These are phyloP conservation scores for Blastocystis sp. DNA, from an alignment of 352 stramenopile genomes.

Conservation along the genomic window DNA sequence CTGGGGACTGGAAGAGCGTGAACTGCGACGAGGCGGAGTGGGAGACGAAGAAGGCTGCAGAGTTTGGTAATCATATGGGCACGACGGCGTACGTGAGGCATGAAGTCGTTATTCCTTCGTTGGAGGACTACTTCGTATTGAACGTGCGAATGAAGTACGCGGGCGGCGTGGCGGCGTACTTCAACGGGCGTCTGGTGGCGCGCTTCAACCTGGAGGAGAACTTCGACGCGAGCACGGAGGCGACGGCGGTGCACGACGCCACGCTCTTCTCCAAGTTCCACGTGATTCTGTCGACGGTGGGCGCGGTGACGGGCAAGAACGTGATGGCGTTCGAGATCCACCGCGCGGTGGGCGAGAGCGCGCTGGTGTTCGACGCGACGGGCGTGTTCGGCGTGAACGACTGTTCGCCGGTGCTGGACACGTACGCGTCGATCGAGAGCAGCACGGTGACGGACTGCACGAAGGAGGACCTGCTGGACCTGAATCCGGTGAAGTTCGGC, in stretches of 20 bases:
- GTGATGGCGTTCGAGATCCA: slow-evolving; percentile 67
- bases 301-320: slow-evolving; percentile 17
- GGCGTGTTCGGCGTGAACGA: neutral
- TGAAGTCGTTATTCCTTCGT: neutral
- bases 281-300: slow-evolving; percentile 11
- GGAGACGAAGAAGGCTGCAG: neutral
- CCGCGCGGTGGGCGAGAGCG: neutral
- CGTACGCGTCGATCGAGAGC: slow-evolving; percentile 3
- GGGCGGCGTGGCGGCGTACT: slow-evolving; percentile 21
- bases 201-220: slow-evolving; percentile 5
- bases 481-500: neutral
- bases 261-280: neutral
- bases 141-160: slow-evolving; percentile 19
- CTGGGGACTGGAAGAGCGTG: neutral
- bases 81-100: slow-evolving; percentile 32
- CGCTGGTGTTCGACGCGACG: neutral
- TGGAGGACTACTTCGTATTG: neutral
- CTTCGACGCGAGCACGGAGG: slow-evolving; percentile 1
- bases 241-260: neutral
- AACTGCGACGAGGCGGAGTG: slow-evolving; percentile 23
- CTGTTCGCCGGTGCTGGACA: neutral
- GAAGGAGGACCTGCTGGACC: slow-evolving; percentile 9
- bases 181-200: slow-evolving; percentile 39
- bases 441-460: slow-evolving; percentile 14
- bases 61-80: neutral